These are phyloP conservation scores for Eragrostis curvula DNA, from an alignment of 176 grass and related monocot species.

Conservation along the genomic window DNA sequence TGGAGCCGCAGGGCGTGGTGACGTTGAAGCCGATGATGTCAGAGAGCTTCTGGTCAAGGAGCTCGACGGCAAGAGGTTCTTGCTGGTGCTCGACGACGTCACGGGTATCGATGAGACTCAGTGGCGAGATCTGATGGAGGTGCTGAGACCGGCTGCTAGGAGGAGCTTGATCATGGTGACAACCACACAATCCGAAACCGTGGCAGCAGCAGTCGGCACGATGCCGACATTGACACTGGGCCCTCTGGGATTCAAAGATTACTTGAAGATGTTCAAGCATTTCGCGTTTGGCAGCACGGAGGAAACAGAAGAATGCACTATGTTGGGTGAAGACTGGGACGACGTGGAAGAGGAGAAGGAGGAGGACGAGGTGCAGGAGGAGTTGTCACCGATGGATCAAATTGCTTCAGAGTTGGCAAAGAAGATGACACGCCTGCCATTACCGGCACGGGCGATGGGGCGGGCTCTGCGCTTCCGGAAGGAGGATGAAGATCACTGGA, in stretches of 20 bases:
- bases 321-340: conserved; percentile 36
- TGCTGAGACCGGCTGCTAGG: conserved; percentile 20
- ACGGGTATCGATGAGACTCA: background rate
- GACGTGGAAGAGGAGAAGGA: conserved; percentile 47
- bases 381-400: conserved; percentile 29
- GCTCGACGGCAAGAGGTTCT: conserved; percentile 31
- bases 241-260: conserved; percentile 15
- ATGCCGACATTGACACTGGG: conserved; percentile 15
- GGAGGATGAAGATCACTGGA: conserved; percentile 44
- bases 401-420: conserved; percentile 20
- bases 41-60: conserved; percentile 16
- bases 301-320: conserved; percentile 33
- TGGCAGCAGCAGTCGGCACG: background rate
- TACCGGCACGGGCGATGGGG: conserved; percentile 17
- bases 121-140: conserved; percentile 34
- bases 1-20: background rate
- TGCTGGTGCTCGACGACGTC: conserved; percentile 41
- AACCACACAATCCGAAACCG: conserved; percentile 22
- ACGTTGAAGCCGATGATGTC: background rate
- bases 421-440: conserved; percentile 21
- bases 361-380: background rate
- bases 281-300: conserved; percentile 32
- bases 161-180: conserved; percentile 54
- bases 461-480: conserved; percentile 15
- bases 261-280: conserved; percentile 47